Percentiles rank a stretch among this genome's conserved stretches.
Conservation (phyloP, 1,284 basidiomycete genomes). For the Ustilago sp. region DNA sequence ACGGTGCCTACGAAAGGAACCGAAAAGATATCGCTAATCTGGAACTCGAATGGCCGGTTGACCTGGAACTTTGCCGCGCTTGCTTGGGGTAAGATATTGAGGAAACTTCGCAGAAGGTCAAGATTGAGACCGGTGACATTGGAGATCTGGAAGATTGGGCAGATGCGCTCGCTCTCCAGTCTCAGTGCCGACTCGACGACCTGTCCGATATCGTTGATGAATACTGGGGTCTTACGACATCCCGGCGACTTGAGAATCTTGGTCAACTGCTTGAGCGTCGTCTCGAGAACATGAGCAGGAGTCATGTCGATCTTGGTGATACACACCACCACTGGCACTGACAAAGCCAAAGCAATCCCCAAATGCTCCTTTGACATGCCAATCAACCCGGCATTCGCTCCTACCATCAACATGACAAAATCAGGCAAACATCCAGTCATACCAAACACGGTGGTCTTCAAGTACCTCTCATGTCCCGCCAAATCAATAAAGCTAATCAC, state of each 20-base stretch:
- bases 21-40: conserved; percentile 72
- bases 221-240: conserved; percentile 73
- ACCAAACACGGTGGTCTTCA: conserved; percentile 92
- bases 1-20: conserved; percentile 96
- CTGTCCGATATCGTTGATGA: conserved; percentile 53
- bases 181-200: conserved; percentile 61
- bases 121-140: conserved; percentile 94
- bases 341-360: conserved; percentile 91
- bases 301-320: conserved; percentile 99
- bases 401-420: conserved; percentile 94
- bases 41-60: conserved; percentile 84
- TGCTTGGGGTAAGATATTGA: conserved; percentile 69
- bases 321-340: conserved; percentile 91
- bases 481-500: conserved; percentile 86
- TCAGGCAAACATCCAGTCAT: conserved; percentile 93
- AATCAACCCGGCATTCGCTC: conserved; percentile 91
- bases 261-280: conserved; percentile 90
- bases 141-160: conserved; percentile 91
- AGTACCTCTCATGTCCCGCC: conserved; percentile 70
- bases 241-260: conserved; percentile 95
- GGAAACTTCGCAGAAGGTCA: conserved; percentile 73
- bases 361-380: conserved; percentile 96
- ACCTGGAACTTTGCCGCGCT: conserved; percentile 63
- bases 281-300: conserved; percentile 85
- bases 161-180: conserved; percentile 74